Evolutionary conservation across 2,329 filamentous ascomycete species (phyloP).

Genomic region (Mariannaea elegans): DNA sequence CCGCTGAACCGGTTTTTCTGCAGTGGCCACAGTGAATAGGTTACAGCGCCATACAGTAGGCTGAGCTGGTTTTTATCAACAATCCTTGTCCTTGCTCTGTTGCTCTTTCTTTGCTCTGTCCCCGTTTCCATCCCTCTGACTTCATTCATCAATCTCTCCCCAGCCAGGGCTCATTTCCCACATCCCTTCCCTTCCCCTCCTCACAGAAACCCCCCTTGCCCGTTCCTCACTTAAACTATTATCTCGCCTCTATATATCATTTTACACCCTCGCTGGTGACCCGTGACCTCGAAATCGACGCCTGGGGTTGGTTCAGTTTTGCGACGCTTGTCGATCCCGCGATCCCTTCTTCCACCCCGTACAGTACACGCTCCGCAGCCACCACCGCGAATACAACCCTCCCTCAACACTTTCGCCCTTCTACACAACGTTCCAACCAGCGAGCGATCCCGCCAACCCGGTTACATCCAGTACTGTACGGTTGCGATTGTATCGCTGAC

Average conservation of each 20-base stretch:
- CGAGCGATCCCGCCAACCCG: neutral
- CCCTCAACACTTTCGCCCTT: neutral
- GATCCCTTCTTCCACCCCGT: neutral
- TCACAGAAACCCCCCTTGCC: neutral
- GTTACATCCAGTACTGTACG: slow-evolving; percentile 18
- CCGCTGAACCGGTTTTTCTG: neutral
- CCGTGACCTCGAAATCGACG: neutral
- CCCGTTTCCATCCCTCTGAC: slow-evolving; percentile 10
- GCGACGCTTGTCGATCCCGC: neutral
- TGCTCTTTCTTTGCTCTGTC: neutral
- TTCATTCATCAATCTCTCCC: slow-evolving; percentile 20
- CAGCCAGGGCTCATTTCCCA: slow-evolving; percentile 30
- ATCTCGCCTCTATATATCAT: neutral
- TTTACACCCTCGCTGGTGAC: neutral
- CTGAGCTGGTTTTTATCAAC: neutral
- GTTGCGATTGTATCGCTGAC: slow-evolving; percentile 16
- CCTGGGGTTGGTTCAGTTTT: neutral
- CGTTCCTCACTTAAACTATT: neutral
- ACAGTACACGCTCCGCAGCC: neutral
- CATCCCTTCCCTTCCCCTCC: slow-evolving; percentile 14
- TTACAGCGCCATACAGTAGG: neutral
- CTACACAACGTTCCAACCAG: slow-evolving; percentile 1
- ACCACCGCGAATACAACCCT: neutral
- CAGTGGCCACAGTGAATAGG: neutral
- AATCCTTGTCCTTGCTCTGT: slow-evolving; percentile 2